Evolutionary conservation across 352 stramenopile species (phyloP).

Genomic region (Phytopythium mirpurense): DNA sequence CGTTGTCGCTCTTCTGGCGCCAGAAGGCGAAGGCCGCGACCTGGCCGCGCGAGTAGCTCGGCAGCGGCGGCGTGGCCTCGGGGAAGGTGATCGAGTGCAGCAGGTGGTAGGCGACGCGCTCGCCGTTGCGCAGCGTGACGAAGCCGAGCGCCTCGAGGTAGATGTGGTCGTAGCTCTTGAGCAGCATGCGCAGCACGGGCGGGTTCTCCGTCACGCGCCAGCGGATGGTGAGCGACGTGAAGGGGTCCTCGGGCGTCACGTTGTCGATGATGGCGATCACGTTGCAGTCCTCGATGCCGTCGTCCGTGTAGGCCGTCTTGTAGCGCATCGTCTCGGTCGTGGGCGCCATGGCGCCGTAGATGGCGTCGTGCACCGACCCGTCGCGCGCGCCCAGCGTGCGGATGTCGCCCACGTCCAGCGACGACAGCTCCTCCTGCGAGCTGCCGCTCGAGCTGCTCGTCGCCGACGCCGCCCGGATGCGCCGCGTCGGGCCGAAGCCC

Average conservation of each 20-base stretch:
- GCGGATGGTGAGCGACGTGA: conserved; percentile 11
- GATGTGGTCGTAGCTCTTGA: conserved; percentile 20
- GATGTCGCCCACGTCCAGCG: conserved; percentile 7
- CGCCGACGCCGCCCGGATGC: conserved; percentile 5
- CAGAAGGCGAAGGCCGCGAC: conserved; percentile 43
- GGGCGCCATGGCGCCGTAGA: conserved; percentile 10
- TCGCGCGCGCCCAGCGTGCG: conserved; percentile 13
- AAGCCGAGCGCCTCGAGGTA: conserved; percentile 27
- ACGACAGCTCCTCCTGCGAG: conserved; percentile 8
- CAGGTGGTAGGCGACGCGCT: conserved; percentile 34
- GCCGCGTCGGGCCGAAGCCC: conserved; percentile 6
- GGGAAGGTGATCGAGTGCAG: conserved; percentile 37
- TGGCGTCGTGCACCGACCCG: conserved; percentile 18
- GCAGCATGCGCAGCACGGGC: conserved; percentile 9
- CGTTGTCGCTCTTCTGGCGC: conserved; percentile 21
- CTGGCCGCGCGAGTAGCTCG: conserved; percentile 27
- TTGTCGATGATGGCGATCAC: conserved; percentile 9
- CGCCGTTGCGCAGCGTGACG: conserved; percentile 16
- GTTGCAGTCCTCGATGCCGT: conserved; percentile 10
- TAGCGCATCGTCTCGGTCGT: conserved; percentile 8
- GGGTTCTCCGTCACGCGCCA: conserved; percentile 12
- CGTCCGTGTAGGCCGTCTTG: conserved; percentile 10
- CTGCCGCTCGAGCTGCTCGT: conserved; percentile 6
- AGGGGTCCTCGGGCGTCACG: conserved; percentile 7
- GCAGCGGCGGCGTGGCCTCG: conserved; percentile 13